These are phyloP conservation scores for Rutstroemia sp. DNA, from an alignment of 2,329 filamentous ascomycete species.

Conservation along the genomic window DNA sequence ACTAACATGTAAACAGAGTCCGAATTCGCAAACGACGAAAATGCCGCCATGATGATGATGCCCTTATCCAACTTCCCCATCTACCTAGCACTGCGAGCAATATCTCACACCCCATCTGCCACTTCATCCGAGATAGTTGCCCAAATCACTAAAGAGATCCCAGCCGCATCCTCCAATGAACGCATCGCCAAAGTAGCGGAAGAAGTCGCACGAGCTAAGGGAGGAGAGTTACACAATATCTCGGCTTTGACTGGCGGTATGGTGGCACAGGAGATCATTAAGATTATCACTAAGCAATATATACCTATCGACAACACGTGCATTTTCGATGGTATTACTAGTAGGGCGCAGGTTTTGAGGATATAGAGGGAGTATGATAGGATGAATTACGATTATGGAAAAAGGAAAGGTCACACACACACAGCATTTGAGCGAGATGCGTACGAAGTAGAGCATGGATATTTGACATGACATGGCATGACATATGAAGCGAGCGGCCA, in stretches of 20 bases:
- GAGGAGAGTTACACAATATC: constrained; percentile 88
- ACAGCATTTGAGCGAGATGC: neutral
- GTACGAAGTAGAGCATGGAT: neutral
- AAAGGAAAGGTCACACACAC: neutral
- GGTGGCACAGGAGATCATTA: constrained; percentile 95
- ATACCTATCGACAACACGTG: constrained; percentile 64
- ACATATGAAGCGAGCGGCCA: neutral
- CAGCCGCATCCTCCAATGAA: constrained; percentile 41
- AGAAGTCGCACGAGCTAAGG: constrained; percentile 68
- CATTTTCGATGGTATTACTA: constrained; percentile 59
- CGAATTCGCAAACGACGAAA: constrained; percentile 48
- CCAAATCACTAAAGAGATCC: constrained; percentile 36
- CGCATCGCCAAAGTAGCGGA: constrained; percentile 47
- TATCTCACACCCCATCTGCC: constrained; percentile 37
- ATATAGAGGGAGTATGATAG: constrained; percentile 5
- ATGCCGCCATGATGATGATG: constrained; percentile 32
- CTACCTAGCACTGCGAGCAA: constrained; percentile 57
- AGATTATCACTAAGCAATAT: constrained; percentile 71
- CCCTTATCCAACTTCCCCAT: constrained; percentile 56
- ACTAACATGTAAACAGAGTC: constrained; percentile 36
- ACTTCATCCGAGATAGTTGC: constrained; percentile 48
- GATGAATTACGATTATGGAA: constrained; percentile 7
- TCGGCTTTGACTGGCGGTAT: constrained; percentile 82
- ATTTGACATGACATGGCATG: neutral
- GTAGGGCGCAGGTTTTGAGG: constrained; percentile 26